Percentiles rank a stretch among this genome's conserved stretches.
Evolutionary conservation across 257 asterid species (phyloP).

Genomic region (Solanum virginianum): DNA sequence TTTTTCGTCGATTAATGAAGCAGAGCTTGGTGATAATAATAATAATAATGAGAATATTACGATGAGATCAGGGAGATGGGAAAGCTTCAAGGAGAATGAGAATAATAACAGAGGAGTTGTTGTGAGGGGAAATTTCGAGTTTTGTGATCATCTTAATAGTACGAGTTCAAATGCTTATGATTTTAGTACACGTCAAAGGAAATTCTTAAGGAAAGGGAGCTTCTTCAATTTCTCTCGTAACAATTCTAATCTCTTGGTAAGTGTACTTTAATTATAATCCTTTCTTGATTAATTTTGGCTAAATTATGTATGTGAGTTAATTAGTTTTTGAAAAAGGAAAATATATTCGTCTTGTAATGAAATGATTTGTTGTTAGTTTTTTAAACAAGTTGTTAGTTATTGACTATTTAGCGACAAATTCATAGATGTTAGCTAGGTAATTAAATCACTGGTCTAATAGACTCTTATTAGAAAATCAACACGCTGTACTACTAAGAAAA

Average conservation of each 20-base stretch:
- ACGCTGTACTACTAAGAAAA: background rate
- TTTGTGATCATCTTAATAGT: constrained; percentile 6
- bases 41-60: background rate
- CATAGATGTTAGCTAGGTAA: background rate
- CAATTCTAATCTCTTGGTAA: constrained; percentile 38
- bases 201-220: constrained; percentile 35
- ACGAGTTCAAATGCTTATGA: constrained; percentile 8
- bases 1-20: constrained; percentile 25
- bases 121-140: constrained; percentile 10
- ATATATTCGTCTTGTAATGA: background rate
- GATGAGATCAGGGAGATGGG: constrained; percentile 32
- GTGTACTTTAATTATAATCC: background rate
- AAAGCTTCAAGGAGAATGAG: constrained; percentile 26
- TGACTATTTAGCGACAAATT: background rate
- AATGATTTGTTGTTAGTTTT: background rate
- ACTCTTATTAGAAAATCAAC: background rate
- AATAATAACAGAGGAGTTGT: background rate
- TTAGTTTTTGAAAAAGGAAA: background rate
- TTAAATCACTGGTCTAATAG: too few relatives aligned
- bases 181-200: constrained; percentile 7
- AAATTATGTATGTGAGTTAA: background rate
- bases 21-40: background rate
- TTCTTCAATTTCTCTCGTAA: constrained; percentile 20
- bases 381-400: background rate
- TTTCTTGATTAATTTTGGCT: background rate